Evolutionary conservation across 768 basidiomycete species (phyloP).

Genomic region (Aureoboletus auriporus): DNA sequence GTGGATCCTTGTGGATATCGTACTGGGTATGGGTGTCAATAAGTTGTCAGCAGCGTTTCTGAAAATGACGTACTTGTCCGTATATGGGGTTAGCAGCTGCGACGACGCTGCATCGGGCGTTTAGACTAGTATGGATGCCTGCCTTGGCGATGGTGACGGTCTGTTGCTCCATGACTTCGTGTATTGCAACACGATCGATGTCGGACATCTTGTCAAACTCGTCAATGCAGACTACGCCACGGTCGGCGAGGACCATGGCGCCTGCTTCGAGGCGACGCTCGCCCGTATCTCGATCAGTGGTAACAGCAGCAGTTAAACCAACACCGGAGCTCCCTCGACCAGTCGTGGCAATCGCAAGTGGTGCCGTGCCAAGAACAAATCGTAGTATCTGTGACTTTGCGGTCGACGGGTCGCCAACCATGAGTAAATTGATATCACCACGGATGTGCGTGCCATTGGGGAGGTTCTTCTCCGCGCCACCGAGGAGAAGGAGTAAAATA

Average conservation of each 20-base stretch:
- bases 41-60: background rate
- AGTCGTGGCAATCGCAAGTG: slow-evolving; percentile 96
- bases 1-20: slow-evolving; percentile 98
- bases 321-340: slow-evolving; percentile 98
- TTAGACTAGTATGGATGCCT: slow-evolving; percentile 96
- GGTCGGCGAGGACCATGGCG: slow-evolving; percentile 98
- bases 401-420: slow-evolving; percentile 99
- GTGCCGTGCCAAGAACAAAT: slow-evolving; percentile 93
- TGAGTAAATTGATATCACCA: slow-evolving; percentile 98
- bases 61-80: slow-evolving; percentile 64
- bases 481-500: slow-evolving; percentile 86
- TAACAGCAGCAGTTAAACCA: slow-evolving; percentile 97
- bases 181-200: slow-evolving; percentile 96
- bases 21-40: slow-evolving; percentile 53
- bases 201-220: slow-evolving; percentile 99
- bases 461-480: slow-evolving; percentile 96
- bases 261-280: slow-evolving; percentile 96
- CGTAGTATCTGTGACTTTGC: slow-evolving; percentile 96
- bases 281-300: slow-evolving; percentile 96
- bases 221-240: slow-evolving; percentile 98
- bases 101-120: slow-evolving; percentile 95
- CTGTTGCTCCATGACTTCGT: slow-evolving; percentile 99
- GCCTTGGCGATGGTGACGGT: slow-evolving; percentile 99
- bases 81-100: slow-evolving; percentile 99
- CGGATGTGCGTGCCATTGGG: slow-evolving; percentile 97